Evolutionary conservation across 495 filamentous ascomycete species (phyloP).

Genomic region (Jackrogersella multiformis): DNA sequence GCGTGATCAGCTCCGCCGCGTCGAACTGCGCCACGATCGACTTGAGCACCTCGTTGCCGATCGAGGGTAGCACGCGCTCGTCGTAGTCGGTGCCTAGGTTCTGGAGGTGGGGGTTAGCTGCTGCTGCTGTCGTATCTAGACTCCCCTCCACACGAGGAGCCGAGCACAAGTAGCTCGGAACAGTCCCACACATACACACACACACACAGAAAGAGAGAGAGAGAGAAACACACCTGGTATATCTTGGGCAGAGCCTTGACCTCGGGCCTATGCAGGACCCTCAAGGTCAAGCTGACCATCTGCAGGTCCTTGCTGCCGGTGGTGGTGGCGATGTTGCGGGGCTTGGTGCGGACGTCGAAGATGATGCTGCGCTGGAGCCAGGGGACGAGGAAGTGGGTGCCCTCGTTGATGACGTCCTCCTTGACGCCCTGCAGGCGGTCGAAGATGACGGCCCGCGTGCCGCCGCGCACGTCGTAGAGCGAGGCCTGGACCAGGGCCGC

Average conservation of each 20-base stretch:
- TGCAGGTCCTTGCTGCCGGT: conserved; percentile 99
- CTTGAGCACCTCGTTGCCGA: conserved; percentile 99
- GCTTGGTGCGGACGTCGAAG: conserved; percentile 98
- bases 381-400: conserved; percentile 95
- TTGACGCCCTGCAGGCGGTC: conserved; percentile 92
- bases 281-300: conserved; percentile 98
- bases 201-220: too few relatives aligned
- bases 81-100: conserved; percentile 96
- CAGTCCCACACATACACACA: too few relatives aligned
- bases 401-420: conserved; percentile 91
- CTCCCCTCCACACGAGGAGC: too few relatives aligned
- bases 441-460: conserved; percentile 96
- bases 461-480: conserved; percentile 97
- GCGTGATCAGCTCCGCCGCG: conserved; percentile 98
- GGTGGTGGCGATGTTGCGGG: conserved; percentile 95
- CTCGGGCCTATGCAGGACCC: conserved; percentile 94
- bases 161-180: too few relatives aligned
- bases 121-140: too few relatives aligned
- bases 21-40: conserved; percentile 99
- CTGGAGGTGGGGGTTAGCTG: conserved; percentile 46
- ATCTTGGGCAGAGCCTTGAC: conserved; percentile 93
- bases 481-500: conserved; percentile 72
- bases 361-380: conserved; percentile 96
- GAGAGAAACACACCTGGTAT: conserved; percentile 79
- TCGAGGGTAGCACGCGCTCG: conserved; percentile 98